Evolutionary conservation across 2,329 filamentous ascomycete genomes (phyloP).

Genomic region (Monosporascus sp.): DNA sequence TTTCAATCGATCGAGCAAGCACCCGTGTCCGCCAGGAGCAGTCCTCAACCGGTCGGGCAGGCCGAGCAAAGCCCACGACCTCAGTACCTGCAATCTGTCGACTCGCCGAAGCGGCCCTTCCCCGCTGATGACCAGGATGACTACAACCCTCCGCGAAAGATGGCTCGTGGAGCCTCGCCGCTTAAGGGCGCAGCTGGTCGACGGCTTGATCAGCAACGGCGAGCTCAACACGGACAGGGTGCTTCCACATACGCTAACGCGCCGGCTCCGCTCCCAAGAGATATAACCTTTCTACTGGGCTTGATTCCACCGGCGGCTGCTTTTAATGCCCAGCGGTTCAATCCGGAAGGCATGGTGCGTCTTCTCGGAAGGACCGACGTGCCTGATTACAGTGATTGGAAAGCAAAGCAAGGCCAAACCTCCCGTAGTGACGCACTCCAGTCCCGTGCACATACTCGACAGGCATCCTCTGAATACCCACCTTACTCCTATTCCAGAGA

Average conservation of each 20-base stretch:
- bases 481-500: conserved; percentile 21
- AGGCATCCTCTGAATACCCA: conserved; percentile 40
- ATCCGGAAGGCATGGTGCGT: conserved; percentile 64
- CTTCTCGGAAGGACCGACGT: conserved; percentile 66
- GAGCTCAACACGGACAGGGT: conserved; percentile 47
- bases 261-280: conserved; percentile 67
- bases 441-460: conserved; percentile 33
- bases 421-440: conserved; percentile 18
- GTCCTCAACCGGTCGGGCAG: conserved; percentile 32
- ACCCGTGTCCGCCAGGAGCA: conserved; percentile 37
- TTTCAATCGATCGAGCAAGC: conserved; percentile 51
- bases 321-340: conserved; percentile 69
- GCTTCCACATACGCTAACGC: conserved; percentile 27
- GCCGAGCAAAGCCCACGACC: conserved; percentile 40
- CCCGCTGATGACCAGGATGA: conserved; percentile 69
- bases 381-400: conserved; percentile 56
- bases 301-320: conserved; percentile 69
- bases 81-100: conserved; percentile 41
- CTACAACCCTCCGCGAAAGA: conserved; percentile 72
- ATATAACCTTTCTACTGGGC: conserved; percentile 60
- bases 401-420: conserved; percentile 30
- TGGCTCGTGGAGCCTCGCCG: conserved; percentile 84
- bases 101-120: conserved; percentile 59
- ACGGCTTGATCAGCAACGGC: conserved; percentile 72
- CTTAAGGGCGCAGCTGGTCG: conserved; percentile 86